Conservation (phyloP, 2,329 filamentous ascomycete genomes). For the Alternaria sp. region DNA sequence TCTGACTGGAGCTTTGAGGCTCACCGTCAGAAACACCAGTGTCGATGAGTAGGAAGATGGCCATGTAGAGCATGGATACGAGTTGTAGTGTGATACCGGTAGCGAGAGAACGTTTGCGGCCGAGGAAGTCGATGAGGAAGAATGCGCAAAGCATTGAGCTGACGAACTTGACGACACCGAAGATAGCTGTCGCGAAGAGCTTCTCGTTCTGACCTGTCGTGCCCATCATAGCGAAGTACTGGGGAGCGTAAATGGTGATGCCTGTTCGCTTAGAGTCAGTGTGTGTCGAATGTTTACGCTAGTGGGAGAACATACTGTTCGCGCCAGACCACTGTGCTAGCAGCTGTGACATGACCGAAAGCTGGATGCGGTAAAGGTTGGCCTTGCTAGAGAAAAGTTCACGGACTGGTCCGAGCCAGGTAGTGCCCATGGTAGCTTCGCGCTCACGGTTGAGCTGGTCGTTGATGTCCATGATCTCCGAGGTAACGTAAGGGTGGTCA, state of each 20-base stretch:
- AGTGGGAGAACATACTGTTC: conserved; percentile 45
- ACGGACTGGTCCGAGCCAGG: conserved; percentile 70
- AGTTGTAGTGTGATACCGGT: conserved; percentile 59
- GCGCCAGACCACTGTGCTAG: conserved; percentile 78
- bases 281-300: not conserved
- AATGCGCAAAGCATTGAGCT: conserved; percentile 74
- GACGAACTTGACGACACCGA: conserved; percentile 76
- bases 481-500: conserved; percentile 68
- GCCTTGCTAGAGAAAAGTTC: conserved; percentile 72
- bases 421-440: conserved; percentile 72
- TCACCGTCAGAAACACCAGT: conserved; percentile 61
- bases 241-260: conserved; percentile 76
- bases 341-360: conserved; percentile 73
- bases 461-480: conserved; percentile 71
- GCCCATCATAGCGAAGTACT: conserved; percentile 77
- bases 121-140: conserved; percentile 81
- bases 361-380: conserved; percentile 77
- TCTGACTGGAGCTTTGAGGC: conserved; percentile 58
- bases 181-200: conserved; percentile 76
- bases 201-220: conserved; percentile 72
- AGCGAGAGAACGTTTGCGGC: conserved; percentile 68
- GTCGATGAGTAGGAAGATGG: conserved; percentile 67
- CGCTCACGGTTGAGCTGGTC: conserved; percentile 73
- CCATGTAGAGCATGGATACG: conserved; percentile 64
- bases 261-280: not conserved